Evolutionary conservation across 306 rosid species (phyloP), one percentile per base, ranked within the genome.

Genomic region (Psophocarpus tetragonolobus): DNA sequence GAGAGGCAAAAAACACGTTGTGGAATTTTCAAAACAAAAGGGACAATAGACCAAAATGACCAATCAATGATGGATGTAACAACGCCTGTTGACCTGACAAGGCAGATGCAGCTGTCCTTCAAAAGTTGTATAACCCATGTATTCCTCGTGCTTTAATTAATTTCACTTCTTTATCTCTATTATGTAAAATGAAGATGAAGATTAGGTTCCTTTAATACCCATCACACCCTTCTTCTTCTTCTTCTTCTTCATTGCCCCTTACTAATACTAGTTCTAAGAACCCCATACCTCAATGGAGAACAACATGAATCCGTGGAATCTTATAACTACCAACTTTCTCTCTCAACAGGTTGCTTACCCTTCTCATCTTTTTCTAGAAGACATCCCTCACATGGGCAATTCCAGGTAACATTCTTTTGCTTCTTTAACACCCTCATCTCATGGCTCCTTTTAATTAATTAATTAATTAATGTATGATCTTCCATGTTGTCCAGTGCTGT

Each of bases 401-500:
- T 69, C 60, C 13, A 68, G 78, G 81, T 82, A 1, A 26, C 17
- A 2, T 60, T 47, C 30, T 56, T 14, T 27, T 74, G 27, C 35
- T 10, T 71, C 32, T 50, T 30, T 10, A 63, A 17, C 18, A 3
- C 10, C 39, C n/a, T 8, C 66, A 3, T 32, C 13, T 0, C 2
- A 13, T 13, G 38, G 11, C 65, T 57, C 3, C 1, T 24, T 12
- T 57, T 24, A 24, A 12, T 57, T 24, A 0, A 20, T 23, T 2
- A 4, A 11, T 17, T 60, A 33, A 62, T 2, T 64, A 36, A 64
- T 36, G 27, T 35, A n/a, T 17, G 42, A 11, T 32, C 1, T 66
- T 54, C 30, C 36, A 66, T 72, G 12, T 12, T 74, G 1, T 27
- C 0, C 87, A 93, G 97, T 72, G 15, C 20, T 47, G 24, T 68